Conservation (phyloP, 2,329 filamentous ascomycete genomes). For the Neonectria ditissima region DNA sequence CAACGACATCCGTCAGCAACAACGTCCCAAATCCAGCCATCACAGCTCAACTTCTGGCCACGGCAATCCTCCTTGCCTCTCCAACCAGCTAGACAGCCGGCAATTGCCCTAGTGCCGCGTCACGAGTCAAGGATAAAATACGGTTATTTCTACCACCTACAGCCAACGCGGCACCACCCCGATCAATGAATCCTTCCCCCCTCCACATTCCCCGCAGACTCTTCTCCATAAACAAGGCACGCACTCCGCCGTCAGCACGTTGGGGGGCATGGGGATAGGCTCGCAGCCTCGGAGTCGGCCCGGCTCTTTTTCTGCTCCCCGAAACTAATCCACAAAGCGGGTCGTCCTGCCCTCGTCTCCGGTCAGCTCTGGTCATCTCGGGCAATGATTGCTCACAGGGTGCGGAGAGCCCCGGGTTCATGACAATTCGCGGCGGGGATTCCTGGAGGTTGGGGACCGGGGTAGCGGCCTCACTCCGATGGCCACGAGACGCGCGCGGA, state of each 20-base stretch:
- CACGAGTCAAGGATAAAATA: constrained; percentile 14
- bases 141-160: constrained; percentile 18
- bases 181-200: neutral
- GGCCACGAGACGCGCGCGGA: neutral
- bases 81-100: neutral
- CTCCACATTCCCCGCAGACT: constrained; percentile 25
- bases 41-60: neutral
- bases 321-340: constrained; percentile 27
- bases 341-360: constrained; percentile 6
- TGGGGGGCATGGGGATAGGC: constrained; percentile 17
- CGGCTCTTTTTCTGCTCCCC: constrained; percentile 39
- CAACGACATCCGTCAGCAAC: no score
- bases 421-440: constrained; percentile 5
- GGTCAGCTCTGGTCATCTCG: neutral
- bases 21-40: neutral
- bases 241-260: constrained; percentile 11
- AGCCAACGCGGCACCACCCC: neutral
- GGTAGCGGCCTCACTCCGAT: constrained; percentile 26
- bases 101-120: constrained; percentile 12
- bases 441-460: constrained; percentile 3
- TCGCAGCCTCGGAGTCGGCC: constrained; percentile 32
- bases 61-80: neutral
- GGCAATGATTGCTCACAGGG: neutral
- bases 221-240: constrained; percentile 4
- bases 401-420: constrained; percentile 20